Evolutionary conservation across 75 land plant species (phyloP).

Genomic region (Cryptomeria japonica): DNA sequence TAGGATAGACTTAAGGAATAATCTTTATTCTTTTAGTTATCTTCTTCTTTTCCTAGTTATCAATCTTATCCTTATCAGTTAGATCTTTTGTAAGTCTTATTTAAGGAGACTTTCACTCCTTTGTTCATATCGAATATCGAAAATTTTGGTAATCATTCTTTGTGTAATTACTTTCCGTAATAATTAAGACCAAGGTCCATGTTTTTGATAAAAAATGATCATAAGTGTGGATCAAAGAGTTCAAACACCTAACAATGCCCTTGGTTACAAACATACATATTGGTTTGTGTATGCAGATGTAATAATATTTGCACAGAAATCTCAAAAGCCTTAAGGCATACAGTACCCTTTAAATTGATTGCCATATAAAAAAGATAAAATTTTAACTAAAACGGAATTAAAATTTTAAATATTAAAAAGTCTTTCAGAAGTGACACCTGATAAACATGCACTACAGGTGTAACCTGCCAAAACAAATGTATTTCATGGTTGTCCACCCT

Average conservation of each 20-base stretch:
- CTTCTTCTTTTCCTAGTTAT: no score
- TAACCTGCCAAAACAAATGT: conserved; percentile 92
- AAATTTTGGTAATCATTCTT: no score
- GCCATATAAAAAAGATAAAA: neutral
- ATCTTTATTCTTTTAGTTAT: no score
- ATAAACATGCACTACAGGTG: conserved; percentile 78
- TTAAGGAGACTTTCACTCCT: no score
- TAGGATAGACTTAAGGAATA: no score
- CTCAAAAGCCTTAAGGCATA: neutral
- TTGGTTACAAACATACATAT: neutral
- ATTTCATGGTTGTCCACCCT: conserved; percentile 46
- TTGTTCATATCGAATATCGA: no score
- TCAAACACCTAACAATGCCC: neutral
- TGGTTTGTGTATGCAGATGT: neutral
- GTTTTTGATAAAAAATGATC: neutral
- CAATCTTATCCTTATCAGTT: no score
- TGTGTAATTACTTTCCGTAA: no score
- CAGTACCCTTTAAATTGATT: neutral
- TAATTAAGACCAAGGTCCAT: neutral
- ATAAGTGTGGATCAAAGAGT: neutral
- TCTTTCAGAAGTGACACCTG: conserved; percentile 56
- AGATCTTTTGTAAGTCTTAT: no score
- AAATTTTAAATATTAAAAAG: neutral
- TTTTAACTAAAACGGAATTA: neutral
- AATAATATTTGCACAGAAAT: neutral